phyloP scores from a whole-genome alignment of 495 filamentous ascomycete genomes.

The Polyplosphaeria fusca region DNA sequence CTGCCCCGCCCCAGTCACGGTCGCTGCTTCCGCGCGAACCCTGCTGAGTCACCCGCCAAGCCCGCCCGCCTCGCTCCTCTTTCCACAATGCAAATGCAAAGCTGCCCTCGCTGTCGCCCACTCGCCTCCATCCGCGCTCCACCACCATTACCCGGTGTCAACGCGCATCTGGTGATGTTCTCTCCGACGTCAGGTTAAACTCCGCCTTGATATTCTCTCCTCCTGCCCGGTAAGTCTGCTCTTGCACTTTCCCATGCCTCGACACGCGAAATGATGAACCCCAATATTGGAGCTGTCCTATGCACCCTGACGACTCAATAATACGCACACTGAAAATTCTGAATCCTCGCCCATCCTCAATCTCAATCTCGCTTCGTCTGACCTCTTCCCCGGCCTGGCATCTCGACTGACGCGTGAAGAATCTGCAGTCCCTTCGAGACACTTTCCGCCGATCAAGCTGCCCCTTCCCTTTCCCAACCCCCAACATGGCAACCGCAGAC shows the following conservation, averaged over 20 bases:
- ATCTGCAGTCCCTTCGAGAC: slow-evolving; percentile 5
- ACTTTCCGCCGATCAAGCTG: neutral
- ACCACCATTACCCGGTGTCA: slow-evolving; percentile 28
- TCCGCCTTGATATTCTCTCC: neutral
- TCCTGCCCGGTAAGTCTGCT: slow-evolving; percentile 14
- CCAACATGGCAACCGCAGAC: slow-evolving; percentile 56
- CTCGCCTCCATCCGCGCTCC: too few relatives aligned
- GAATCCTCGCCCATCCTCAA: slow-evolving; percentile 29
- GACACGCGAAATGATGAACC: slow-evolving; percentile 55
- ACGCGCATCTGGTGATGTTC: slow-evolving; percentile 13
- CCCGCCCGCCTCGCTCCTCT: too few relatives aligned
- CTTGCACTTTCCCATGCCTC: slow-evolving; percentile 3
- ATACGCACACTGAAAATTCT: slow-evolving; percentile 49
- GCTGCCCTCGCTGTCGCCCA: too few relatives aligned
- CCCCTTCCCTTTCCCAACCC: neutral
- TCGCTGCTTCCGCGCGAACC: too few relatives aligned
- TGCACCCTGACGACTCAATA: slow-evolving; percentile 45
- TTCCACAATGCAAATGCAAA: too few relatives aligned
- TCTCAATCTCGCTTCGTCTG: slow-evolving; percentile 17
- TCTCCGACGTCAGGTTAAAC: slow-evolving; percentile 6
- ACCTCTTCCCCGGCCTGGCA: neutral
- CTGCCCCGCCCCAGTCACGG: too few relatives aligned
- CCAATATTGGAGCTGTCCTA: slow-evolving; percentile 99
- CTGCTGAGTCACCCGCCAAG: too few relatives aligned
- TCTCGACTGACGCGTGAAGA: slow-evolving; percentile 21